Percentiles rank a stretch among this genome's conserved stretches.
phyloP scores from a whole-genome alignment of 345 rosid species.

The Crucihimalaya himalaica region DNA sequence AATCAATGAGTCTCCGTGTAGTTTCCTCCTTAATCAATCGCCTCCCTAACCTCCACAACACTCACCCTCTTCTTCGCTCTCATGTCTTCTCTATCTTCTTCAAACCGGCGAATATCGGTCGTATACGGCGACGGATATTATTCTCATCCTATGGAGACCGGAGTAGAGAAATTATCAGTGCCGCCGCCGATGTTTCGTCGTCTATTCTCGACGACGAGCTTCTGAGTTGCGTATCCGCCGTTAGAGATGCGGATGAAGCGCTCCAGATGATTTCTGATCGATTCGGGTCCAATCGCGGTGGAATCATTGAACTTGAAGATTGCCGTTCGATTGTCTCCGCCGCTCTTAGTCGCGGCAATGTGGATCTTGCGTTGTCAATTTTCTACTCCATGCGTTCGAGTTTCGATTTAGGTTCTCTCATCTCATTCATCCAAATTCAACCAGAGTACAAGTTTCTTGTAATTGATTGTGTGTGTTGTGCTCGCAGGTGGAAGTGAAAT shows the following conservation, averaged over 20 bases:
- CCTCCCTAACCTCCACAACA: constrained; percentile 39
- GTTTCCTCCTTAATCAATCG: constrained; percentile 48
- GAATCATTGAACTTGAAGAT: constrained; percentile 52
- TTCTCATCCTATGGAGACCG: constrained; percentile 10
- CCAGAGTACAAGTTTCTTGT: not conserved
- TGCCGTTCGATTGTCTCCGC: constrained; percentile 61
- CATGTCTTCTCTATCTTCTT: constrained; percentile 28
- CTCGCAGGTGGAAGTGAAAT: constrained; percentile 57
- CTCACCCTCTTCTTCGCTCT: constrained; percentile 38
- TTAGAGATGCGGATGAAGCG: constrained; percentile 69
- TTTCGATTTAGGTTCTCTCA: constrained; percentile 66
- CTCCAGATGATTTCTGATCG: constrained; percentile 47
- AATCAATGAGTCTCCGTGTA: constrained; percentile 36
- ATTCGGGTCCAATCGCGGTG: constrained; percentile 35
- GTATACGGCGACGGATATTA: not conserved
- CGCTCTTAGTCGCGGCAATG: constrained; percentile 70
- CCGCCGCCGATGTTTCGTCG: constrained; percentile 36
- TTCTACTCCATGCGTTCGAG: constrained; percentile 89
- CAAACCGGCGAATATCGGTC: constrained; percentile 23
- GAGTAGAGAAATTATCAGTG: not conserved
- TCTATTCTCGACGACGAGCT: constrained; percentile 48
- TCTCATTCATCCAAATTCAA: not conserved
- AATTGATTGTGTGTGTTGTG: not conserved
- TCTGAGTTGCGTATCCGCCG: constrained; percentile 50
- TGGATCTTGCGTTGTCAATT: constrained; percentile 75